Percentiles rank a stretch among this genome's conserved stretches.
Evolutionary conservation across 169 alveolate species (phyloP).

Genomic region (Cryptosporidium viatorum): DNA sequence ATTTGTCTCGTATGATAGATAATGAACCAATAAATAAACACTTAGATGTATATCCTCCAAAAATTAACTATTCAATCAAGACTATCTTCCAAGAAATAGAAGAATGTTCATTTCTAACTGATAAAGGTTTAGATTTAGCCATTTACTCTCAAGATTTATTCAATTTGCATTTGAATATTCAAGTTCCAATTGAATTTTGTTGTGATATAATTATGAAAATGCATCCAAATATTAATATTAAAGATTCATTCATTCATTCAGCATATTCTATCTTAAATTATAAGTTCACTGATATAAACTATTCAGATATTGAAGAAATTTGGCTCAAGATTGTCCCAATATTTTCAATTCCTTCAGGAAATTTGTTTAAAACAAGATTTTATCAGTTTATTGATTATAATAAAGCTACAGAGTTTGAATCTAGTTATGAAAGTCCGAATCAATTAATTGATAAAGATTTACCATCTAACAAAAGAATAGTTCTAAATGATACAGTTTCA

Average conservation of each 20-base stretch:
- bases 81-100: not conserved
- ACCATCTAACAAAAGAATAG: not conserved
- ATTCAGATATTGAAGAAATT: slow-evolving; percentile 1
- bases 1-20: not conserved
- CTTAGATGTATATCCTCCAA: slow-evolving; percentile 12
- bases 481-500: not conserved
- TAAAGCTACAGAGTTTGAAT: not conserved
- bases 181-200: not conserved
- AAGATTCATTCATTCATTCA: slow-evolving; percentile 43
- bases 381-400: slow-evolving; percentile 14
- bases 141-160: slow-evolving; percentile 7
- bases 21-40: slow-evolving; percentile 18
- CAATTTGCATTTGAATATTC: slow-evolving; percentile 3
- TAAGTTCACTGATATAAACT: not conserved
- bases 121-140: slow-evolving; percentile 65
- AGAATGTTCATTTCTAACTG: slow-evolving; percentile 50
- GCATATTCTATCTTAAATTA: slow-evolving; percentile 38
- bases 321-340: slow-evolving; percentile 49
- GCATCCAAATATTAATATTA: slow-evolving; percentile 45
- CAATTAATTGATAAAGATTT: not conserved
- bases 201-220: slow-evolving; percentile 29
- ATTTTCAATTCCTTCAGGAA: slow-evolving; percentile 33
- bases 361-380: slow-evolving; percentile 22
- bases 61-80: slow-evolving; percentile 14
- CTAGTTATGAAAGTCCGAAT: not conserved